A percentile compares a stretch with the other conserved stretches of the same genome.
Conservation (phyloP, 2,329 filamentous ascomycete species). For the Sporothrix euskadiensis region DNA sequence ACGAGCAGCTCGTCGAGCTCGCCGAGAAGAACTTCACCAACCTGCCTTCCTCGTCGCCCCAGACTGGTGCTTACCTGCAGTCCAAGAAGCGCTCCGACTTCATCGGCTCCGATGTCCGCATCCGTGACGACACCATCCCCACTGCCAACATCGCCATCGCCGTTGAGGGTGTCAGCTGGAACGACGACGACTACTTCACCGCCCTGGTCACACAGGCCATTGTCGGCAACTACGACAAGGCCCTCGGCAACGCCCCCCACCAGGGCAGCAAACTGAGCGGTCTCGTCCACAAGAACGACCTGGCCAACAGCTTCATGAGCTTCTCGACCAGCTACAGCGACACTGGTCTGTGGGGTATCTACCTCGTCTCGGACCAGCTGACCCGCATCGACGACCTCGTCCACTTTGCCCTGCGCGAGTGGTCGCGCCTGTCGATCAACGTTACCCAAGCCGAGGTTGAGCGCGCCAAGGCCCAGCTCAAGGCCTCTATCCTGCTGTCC, state of each 20-base stretch:
- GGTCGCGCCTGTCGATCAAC: slow-evolving; percentile 88
- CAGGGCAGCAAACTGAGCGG: slow-evolving; percentile 97
- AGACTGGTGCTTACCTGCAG: slow-evolving; percentile 71
- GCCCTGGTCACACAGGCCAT: slow-evolving; percentile 97
- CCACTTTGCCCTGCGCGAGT: slow-evolving; percentile 97
- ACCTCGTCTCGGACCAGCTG: slow-evolving; percentile 88
- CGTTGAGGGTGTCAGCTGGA: slow-evolving; percentile 99
- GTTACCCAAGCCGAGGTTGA: slow-evolving; percentile 90
- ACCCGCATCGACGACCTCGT: slow-evolving; percentile 90
- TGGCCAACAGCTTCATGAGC: slow-evolving; percentile 99
- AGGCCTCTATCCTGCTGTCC: slow-evolving; percentile 94
- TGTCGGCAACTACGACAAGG: slow-evolving; percentile 99
- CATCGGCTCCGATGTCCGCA: slow-evolving; percentile 90
- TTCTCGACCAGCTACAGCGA: slow-evolving; percentile 99
- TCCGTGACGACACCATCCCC: slow-evolving; percentile 93
- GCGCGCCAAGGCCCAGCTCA: slow-evolving; percentile 98
- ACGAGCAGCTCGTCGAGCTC: slow-evolving; percentile 90
- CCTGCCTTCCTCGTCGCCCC: slow-evolving; percentile 73
- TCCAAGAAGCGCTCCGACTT: slow-evolving; percentile 92
- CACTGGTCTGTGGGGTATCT: slow-evolving; percentile 99
- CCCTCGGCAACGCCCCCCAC: slow-evolving; percentile 95
- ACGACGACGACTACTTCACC: slow-evolving; percentile 98
- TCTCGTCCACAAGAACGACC: slow-evolving; percentile 88
- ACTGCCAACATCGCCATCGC: slow-evolving; percentile 98
- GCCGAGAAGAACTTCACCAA: slow-evolving; percentile 92